These are phyloP conservation scores for Wallacemonas sp. DNA, from an alignment of 208 protist genomes.

Conservation along the genomic window DNA sequence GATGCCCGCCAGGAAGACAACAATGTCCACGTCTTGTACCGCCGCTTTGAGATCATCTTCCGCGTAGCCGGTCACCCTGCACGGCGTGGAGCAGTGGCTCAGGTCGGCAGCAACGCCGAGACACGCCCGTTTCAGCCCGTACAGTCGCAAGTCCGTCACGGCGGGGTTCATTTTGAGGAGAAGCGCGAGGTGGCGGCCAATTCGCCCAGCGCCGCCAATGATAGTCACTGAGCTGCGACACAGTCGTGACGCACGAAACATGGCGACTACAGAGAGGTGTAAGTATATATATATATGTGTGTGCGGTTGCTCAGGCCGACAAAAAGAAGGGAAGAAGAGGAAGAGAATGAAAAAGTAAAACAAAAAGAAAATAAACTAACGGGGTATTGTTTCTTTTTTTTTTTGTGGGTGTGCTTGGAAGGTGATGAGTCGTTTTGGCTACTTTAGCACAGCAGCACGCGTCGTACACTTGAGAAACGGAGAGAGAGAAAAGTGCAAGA, in stretches of 20 bases:
- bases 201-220: slow-evolving; percentile 85
- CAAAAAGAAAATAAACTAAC: not conserved
- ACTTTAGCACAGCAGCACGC: too few relatives aligned
- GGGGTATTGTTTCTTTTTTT: too few relatives aligned
- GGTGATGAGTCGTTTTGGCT: too few relatives aligned
- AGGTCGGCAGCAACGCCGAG: slow-evolving; percentile 95
- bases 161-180: slow-evolving; percentile 76
- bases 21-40: slow-evolving; percentile 85
- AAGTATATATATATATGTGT: too few relatives aligned
- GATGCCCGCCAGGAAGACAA: slow-evolving; percentile 96
- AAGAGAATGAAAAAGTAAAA: not conserved
- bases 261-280: too few relatives aligned
- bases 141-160: slow-evolving; percentile 88
- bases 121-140: slow-evolving; percentile 87
- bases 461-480: too few relatives aligned
- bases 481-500: too few relatives aligned
- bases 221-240: too few relatives aligned
- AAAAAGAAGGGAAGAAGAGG: too few relatives aligned
- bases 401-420: too few relatives aligned
- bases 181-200: slow-evolving; percentile 90
- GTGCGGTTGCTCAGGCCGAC: too few relatives aligned
- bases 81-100: slow-evolving; percentile 73
- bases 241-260: too few relatives aligned
- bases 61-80: slow-evolving; percentile 67
- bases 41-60: slow-evolving; percentile 65